Percentiles rank a stretch among this genome's conserved stretches.
Conservation (phyloP, 306 rosid genomes). For the Cyclanthera cordifolia region DNA sequence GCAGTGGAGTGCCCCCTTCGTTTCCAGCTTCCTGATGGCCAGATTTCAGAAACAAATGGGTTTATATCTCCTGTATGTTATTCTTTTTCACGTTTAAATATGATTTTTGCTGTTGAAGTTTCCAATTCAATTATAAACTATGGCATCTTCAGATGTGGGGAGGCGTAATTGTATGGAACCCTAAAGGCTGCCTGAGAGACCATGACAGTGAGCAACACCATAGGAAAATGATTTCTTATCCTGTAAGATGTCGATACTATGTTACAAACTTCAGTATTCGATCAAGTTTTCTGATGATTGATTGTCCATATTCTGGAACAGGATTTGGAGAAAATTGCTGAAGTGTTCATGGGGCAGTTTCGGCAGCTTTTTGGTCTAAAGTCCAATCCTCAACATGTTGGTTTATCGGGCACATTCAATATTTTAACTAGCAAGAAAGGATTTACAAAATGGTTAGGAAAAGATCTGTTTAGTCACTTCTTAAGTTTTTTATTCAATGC, state of each 20-base stretch:
- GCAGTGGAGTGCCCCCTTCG: slow-evolving; percentile 82
- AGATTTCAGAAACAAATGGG: slow-evolving; percentile 72
- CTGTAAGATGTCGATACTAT: slow-evolving; percentile 35
- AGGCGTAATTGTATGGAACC: slow-evolving; percentile 85
- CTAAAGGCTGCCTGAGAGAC: slow-evolving; percentile 36
- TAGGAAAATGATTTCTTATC: slow-evolving; percentile 41
- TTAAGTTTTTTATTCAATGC: neutral
- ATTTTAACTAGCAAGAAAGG: slow-evolving; percentile 78
- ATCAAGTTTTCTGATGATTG: slow-evolving; percentile 16
- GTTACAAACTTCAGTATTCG: neutral
- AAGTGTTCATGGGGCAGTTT: slow-evolving; percentile 82
- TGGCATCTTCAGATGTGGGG: slow-evolving; percentile 83
- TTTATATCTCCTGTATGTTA: slow-evolving; percentile 79
- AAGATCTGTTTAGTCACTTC: neutral
- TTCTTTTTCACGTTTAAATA: neutral
- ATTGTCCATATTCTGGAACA: slow-evolving; percentile 39
- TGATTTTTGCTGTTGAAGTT: neutral
- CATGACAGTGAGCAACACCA: slow-evolving; percentile 35
- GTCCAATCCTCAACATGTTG: slow-evolving; percentile 43
- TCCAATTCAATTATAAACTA: slow-evolving; percentile 7
- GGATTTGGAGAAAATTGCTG: slow-evolving; percentile 64
- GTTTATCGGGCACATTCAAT: slow-evolving; percentile 52
- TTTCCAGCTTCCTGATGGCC: slow-evolving; percentile 73
- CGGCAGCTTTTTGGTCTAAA: slow-evolving; percentile 90
- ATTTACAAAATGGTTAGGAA: slow-evolving; percentile 63